Base-by-base conservation (phyloP, 2,329 filamentous ascomycete genomes). In the Diplodia scrobiculata region DNA sequence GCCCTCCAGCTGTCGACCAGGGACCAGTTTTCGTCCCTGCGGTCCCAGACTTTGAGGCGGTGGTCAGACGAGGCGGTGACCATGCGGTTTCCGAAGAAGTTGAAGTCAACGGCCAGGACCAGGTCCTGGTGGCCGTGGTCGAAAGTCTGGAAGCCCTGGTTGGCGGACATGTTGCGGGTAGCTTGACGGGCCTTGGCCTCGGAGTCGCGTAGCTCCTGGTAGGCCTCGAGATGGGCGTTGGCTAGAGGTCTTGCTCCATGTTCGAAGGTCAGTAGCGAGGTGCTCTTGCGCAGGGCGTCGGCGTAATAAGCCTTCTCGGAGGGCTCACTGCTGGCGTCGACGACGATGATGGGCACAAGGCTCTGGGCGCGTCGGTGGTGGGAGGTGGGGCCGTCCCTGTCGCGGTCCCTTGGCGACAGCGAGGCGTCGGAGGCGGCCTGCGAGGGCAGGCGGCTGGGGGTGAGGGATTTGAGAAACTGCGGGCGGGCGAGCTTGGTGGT, bases 31-130 rank as follows among this genome's bases (percentile, higher is more conserved):
- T 88, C 83, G 67, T 84, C 88, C 74, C 95, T 89, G 55, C 89
- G 85, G 78, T 94, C 91, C 84, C 94, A 97, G 69, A 97, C 90
- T 75, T 93, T 92, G 73, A 98, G 89, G 76, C 90, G 91, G 77
- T 96, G 94, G 77, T 98, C 94, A 19, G 94, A 91, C 19, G 92
- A 95, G 38, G 92, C 92, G 2, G 92, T 95, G 50, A 93, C 91
- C 82, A 94, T 93, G 71, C 93, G 91, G 72, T 92, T 93, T 71
- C 93, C 94, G 77, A 96, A 96, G 70, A 88, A 89, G 78, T 97
- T 97, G 84, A 96, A 96, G 70, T 91, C 89, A 68, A 94, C 88
- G 65, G 91, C 89, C 70, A 93, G 88, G 62, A 96, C 90, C 52
- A 95, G 84, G 76, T 96, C 91, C 73, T 87, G 86, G 78, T 93